Evolutionary conservation across 306 rosid species (phyloP), one percentile per base, ranked within the genome.

Genomic region (Dryas drummondii): DNA sequence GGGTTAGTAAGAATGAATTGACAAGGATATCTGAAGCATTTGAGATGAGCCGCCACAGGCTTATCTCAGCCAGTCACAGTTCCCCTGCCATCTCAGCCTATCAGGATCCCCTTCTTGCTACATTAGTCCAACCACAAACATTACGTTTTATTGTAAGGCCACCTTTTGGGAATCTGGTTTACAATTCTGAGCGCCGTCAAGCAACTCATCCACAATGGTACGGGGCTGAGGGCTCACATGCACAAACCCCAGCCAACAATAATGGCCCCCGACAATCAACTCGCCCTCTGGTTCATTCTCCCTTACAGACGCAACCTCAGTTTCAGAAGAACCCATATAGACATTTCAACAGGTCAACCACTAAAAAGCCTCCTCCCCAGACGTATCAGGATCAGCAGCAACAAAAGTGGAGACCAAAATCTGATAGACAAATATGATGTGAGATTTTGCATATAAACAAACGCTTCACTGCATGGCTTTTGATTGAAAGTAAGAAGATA

Each of bases 391-490:
- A 46, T 62, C 87, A 80, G 77, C 65, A 71, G 47, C 93, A 74
- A 78, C 87, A 82, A 62, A 41, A 48, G 4, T 85, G 97, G 98
- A 91, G 84, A 72, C 89, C 74, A 41, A 82, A 73, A 86, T 71
- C 83, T 16, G 67, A 54, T 48, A 22, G 44, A 52, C 46, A 19
- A 26, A 3, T 44, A 58, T 60, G 61, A 19, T 47, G 48, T 65
- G 81, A 45, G 27, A 22, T 22, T 26, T 59, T 45, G 51, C 58
- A 15, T 45, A 56, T 15, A 8, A 48, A 45, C 9, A 32, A 32
- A 32, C 37, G 2, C 15, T 73, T 6, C 27, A 11, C 26, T 52
- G 55, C 44, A 42, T 57, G 68, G 26, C 37, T 47, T 68, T 46
- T 46, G 44, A 6, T 19, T 49, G 45, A 49, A 27, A 51, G 71